These are phyloP conservation scores for Geotrichum europaeum DNA, from an alignment of 1,139 yeast species.

Conservation along the genomic window DNA sequence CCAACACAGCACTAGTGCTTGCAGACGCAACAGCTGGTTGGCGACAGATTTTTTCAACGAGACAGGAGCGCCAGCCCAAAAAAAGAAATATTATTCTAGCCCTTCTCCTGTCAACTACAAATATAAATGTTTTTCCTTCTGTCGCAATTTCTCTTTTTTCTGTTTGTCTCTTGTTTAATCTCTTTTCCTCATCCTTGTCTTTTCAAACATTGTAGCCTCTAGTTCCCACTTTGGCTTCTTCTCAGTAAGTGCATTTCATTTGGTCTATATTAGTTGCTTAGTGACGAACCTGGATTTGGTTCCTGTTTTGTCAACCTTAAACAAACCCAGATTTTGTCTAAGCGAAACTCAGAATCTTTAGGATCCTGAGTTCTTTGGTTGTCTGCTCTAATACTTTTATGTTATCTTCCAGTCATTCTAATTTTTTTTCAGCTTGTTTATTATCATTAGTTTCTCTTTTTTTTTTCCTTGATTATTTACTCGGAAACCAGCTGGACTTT, in stretches of 20 bases:
- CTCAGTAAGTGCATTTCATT: background rate
- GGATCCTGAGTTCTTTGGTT: background rate
- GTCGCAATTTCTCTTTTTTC: background rate
- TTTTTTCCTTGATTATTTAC: background rate
- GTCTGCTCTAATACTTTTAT: background rate
- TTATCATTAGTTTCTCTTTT: background rate
- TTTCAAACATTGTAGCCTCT: background rate
- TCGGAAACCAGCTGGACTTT: background rate
- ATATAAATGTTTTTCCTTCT: background rate
- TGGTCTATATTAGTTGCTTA: background rate
- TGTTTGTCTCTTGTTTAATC: background rate
- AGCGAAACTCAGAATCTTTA: background rate
- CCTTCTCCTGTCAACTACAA: background rate
- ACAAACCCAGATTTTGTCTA: background rate
- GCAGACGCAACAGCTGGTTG: background rate
- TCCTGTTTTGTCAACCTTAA: background rate
- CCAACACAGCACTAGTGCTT: background rate
- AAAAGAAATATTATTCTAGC: background rate
- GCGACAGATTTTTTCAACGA: background rate
- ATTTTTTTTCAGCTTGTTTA: background rate
- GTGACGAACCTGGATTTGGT: background rate
- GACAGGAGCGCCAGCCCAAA: background rate
- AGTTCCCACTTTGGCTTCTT: background rate
- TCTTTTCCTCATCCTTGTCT: background rate
- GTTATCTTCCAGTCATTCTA: background rate